A percentile compares a stretch with the other conserved stretches of the same genome.
Conservation (phyloP, 2,329 filamentous ascomycete species). For the Incumbomyces lentus region DNA sequence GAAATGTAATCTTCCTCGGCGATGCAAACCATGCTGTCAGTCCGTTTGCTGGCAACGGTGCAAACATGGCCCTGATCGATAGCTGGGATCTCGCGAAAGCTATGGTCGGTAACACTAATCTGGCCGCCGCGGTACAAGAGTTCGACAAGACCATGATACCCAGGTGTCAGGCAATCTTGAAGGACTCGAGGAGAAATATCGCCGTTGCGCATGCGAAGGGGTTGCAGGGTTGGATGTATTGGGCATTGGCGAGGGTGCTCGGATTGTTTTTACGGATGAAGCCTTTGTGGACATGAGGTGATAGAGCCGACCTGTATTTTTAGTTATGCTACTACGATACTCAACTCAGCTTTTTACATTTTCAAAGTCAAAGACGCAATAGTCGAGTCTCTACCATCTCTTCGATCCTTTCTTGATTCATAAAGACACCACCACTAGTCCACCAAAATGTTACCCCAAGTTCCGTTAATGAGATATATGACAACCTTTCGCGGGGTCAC, state of each 20-base stretch:
- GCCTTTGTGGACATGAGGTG: not conserved
- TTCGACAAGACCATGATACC: conserved; percentile 32
- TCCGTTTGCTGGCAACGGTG: conserved; percentile 41
- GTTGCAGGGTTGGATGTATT: conserved; percentile 6
- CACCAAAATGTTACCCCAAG: too few relatives aligned
- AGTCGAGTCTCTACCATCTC: too few relatives aligned
- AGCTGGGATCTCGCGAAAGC: conserved; percentile 38
- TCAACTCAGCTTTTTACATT: too few relatives aligned
- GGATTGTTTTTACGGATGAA: not conserved
- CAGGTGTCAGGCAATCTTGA: conserved; percentile 14
- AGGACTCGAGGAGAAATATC: conserved; percentile 6
- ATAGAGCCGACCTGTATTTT: too few relatives aligned
- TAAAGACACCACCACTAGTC: too few relatives aligned
- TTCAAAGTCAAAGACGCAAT: too few relatives aligned
- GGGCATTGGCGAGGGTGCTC: conserved; percentile 1
- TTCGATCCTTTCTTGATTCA: too few relatives aligned
- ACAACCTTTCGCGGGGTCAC: too few relatives aligned
- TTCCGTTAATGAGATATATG: too few relatives aligned
- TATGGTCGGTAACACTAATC: conserved; percentile 23
- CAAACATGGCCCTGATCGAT: conserved; percentile 40
- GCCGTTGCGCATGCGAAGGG: conserved; percentile 11
- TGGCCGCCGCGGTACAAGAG: conserved; percentile 23
- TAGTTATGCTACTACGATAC: too few relatives aligned
- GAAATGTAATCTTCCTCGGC: conserved; percentile 36
- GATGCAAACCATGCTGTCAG: conserved; percentile 43